Evolutionary conservation across 192 early-diverging fungal species (phyloP).

Genomic region (Helicostylum pulchrum): DNA sequence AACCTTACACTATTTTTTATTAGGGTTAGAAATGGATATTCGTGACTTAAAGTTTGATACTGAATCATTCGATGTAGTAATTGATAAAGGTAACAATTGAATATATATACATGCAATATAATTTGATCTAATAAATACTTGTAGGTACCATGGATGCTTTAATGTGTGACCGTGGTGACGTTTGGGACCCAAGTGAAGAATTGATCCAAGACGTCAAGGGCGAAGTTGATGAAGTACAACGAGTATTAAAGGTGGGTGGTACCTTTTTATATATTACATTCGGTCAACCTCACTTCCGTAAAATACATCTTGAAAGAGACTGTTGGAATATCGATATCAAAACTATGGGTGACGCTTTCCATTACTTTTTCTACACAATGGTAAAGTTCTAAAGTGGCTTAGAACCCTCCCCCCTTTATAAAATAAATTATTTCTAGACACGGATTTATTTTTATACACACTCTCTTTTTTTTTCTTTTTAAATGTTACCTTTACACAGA

Average conservation of each 20-base stretch:
- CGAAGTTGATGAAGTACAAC: slow-evolving; percentile 77
- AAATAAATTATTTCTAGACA: not conserved
- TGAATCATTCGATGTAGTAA: slow-evolving; percentile 64
- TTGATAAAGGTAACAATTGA: slow-evolving; percentile 73
- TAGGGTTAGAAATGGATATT: slow-evolving; percentile 77
- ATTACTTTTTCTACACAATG: slow-evolving; percentile 75
- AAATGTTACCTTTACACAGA: not conserved
- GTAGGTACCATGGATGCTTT: slow-evolving; percentile 81
- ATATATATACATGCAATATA: slow-evolving; percentile 1
- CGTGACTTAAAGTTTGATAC: slow-evolving; percentile 60
- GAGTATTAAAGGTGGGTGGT: slow-evolving; percentile 71
- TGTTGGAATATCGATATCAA: slow-evolving; percentile 65
- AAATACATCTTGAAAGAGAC: slow-evolving; percentile 62
- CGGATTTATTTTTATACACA: not conserved
- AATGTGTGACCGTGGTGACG: slow-evolving; percentile 81
- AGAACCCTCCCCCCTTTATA: not conserved
- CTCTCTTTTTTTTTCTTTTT: not conserved
- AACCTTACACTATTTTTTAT: not conserved
- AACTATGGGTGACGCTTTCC: slow-evolving; percentile 73
- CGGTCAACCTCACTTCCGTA: slow-evolving; percentile 88
- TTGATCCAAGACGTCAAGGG: slow-evolving; percentile 58
- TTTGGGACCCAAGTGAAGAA: slow-evolving; percentile 81
- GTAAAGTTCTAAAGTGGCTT: slow-evolving; percentile 39
- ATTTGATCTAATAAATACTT: not conserved
- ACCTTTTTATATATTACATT: slow-evolving; percentile 88